Evolutionary conservation across 1,284 basidiomycete genomes (phyloP).

Genomic region (Lentinula novae-zelandiae): DNA sequence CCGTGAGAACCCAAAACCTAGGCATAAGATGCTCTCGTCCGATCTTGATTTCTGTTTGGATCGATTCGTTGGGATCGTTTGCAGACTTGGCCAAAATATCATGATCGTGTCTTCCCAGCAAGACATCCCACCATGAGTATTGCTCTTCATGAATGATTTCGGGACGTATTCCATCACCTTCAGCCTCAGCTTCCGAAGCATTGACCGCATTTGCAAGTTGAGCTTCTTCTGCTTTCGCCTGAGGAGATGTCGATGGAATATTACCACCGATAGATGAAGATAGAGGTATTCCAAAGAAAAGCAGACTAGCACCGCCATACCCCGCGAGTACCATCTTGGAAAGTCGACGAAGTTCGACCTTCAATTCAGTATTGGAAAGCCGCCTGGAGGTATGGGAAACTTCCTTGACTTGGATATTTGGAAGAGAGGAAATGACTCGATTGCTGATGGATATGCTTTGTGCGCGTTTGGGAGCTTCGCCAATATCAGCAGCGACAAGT

Average conservation of each 20-base stretch:
- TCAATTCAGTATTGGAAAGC: constrained; percentile 50
- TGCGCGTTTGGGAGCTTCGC: constrained; percentile 40
- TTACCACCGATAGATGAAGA: constrained; percentile 22
- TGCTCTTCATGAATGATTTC: constrained; percentile 26
- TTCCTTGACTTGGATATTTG: constrained; percentile 13
- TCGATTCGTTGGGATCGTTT: constrained; percentile 26
- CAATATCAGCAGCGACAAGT: constrained; percentile 70
- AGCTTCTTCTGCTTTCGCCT: constrained; percentile 51
- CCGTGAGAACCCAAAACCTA: constrained; percentile 77
- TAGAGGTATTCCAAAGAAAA: constrained; percentile 72
- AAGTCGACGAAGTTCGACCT: constrained; percentile 63
- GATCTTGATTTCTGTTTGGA: constrained; percentile 37
- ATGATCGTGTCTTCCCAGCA: constrained; percentile 72
- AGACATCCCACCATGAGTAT: constrained; percentile 79
- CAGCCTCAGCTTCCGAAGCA: constrained; percentile 63
- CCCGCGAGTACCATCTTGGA: constrained; percentile 79
- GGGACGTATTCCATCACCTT: constrained; percentile 37
- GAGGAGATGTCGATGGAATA: constrained; percentile 25
- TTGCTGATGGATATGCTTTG: constrained; percentile 21
- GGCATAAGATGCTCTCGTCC: constrained; percentile 73
- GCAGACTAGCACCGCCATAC: constrained; percentile 72
- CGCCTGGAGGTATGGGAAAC: constrained; percentile 21
- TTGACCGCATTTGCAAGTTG: constrained; percentile 62
- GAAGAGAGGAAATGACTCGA: constrained; percentile 13
- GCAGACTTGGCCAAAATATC: constrained; percentile 70